Conservation (phyloP, 352 stramenopile genomes). For the Phytophthora crassamura region DNA sequence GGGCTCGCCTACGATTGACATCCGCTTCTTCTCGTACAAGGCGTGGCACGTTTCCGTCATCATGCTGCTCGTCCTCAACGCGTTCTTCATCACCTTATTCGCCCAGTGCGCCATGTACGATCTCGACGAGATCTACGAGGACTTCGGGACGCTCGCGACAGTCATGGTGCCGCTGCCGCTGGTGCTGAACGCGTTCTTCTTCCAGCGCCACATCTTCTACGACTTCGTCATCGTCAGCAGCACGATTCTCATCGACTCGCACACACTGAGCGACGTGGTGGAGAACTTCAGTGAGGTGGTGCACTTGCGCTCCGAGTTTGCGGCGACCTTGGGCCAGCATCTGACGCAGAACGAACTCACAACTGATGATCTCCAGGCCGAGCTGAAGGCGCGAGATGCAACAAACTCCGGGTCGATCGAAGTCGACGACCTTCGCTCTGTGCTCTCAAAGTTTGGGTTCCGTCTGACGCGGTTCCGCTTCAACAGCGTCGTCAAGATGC, state of each 20-base stretch:
- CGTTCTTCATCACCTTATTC: slow-evolving; percentile 63
- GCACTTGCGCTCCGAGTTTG: slow-evolving; percentile 56
- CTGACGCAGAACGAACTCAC: slow-evolving; percentile 23
- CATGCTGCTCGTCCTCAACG: slow-evolving; percentile 67
- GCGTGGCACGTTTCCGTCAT: slow-evolving; percentile 71
- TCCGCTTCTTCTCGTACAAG: slow-evolving; percentile 69
- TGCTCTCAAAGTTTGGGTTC: slow-evolving; percentile 50
- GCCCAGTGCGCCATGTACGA: slow-evolving; percentile 64
- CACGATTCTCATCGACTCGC: slow-evolving; percentile 56
- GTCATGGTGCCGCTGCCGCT: slow-evolving; percentile 46
- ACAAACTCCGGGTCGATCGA: slow-evolving; percentile 39
- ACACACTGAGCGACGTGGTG: slow-evolving; percentile 61
- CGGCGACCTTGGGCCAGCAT: slow-evolving; percentile 27
- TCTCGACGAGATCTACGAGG: slow-evolving; percentile 36
- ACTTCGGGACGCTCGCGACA: slow-evolving; percentile 37
- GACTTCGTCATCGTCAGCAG: slow-evolving; percentile 64
- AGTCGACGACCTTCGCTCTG: slow-evolving; percentile 46
- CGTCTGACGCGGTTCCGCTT: slow-evolving; percentile 59
- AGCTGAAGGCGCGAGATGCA: slow-evolving; percentile 39
- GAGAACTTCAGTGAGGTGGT: slow-evolving; percentile 66
- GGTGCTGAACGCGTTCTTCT: slow-evolving; percentile 53
- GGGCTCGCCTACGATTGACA: slow-evolving; percentile 23
- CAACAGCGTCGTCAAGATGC: slow-evolving; percentile 60
- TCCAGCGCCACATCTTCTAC: slow-evolving; percentile 66
- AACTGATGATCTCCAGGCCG: slow-evolving; percentile 38